Base-by-base conservation (phyloP, 2,329 filamentous ascomycete species). In the Metarhizium album region DNA sequence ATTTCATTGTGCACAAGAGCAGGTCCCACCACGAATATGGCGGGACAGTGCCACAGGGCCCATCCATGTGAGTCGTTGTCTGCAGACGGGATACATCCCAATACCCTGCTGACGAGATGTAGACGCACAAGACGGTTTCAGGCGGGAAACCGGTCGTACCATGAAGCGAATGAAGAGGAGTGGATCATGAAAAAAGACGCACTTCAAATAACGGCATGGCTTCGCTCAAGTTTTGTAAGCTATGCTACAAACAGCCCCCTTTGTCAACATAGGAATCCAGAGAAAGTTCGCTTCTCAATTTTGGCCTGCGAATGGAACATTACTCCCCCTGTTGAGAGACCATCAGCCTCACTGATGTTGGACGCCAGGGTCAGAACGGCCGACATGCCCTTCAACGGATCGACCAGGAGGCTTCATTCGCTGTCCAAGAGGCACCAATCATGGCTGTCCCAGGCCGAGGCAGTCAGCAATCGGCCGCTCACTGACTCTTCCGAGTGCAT, bases 261-360 rank as follows among this genome's bases (percentile, higher is more conserved):
- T 29, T 63, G 57, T 52, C 61, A 61, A 3, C 64, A 70, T 38
- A 51, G 53, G 9, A 52, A 55, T 18, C 70, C 72, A 1, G 60
- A 63, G 20, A 56, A 57, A 6, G 72, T 74, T 46, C 57, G 64
- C 14, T 74, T 74, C 53, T 64, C 67, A 24, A 59, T 74, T 4
- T 46, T 74, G 37, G 68, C 64, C 1, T 73, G 70, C 53, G 67
- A 73, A 54, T 73, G 68, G 69, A 52, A 58, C 5, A 60, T 66
- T 14, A 8, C 18, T 16, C 48, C 48, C 13, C 52, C 52, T 33
- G 9, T 37, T 18, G 45, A 51, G 20, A 31, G 22, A 11, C 29
- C 13, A 14, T 16, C 11, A 23, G 27, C 29, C 6, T 6, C 14
- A 2, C 1, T 13, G 29, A n/a, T 22, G 11, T 47, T 35, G 3